Evolutionary conservation across 306 rosid genomes (phyloP), one percentile per base, ranked within the genome.

Genomic region (Cucurbita pepo): DNA sequence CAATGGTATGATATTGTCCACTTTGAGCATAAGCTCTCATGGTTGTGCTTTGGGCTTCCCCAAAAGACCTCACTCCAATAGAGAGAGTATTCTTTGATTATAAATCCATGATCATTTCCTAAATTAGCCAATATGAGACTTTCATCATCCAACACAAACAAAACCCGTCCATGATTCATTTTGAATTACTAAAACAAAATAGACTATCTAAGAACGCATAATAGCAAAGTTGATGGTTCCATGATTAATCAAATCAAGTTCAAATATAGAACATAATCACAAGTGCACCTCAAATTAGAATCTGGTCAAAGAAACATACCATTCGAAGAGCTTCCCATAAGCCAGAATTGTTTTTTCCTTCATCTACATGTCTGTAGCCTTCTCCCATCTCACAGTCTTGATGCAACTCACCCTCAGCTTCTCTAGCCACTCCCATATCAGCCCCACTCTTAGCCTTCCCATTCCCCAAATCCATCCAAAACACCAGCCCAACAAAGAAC

Each of bases 401-500:
- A 1, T 40, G 78, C 13, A 52, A 34, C n/a, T 58, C 60, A 50
- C 73, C 77, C 74, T 87, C 91, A 62, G 70, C 78, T 78, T 87
- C 95, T 55, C 58, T 63, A 63, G 41, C 64, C 69, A 80, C 65
- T 43, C 55, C 81, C 75, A 16, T 52, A 76, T 60, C 80, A 59
- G 44, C 51, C 70, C 64, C 70, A 53, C 73, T 44, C 77, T 75
- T 88, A 11, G 37, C 76, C 19, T 63, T 72, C 10, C 78, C 84
- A 76, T 50, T 76, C 0, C 55, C 80, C 58, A 83, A 79, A 78
- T 94, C 98, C 98, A 94, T 94, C 77, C 90, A 90, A 76, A 94
- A 90, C 84, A 94, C 98, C 38, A 94, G 73, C 22, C 87, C 96
- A 37, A 94, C 97, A 61, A 94, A 94, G 60, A 90, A 90, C 22